A percentile compares a stretch with the other conserved stretches of the same genome.
phyloP scores from a whole-genome alignment of 169 alveolate species.

The Plasmodium sp. region DNA sequence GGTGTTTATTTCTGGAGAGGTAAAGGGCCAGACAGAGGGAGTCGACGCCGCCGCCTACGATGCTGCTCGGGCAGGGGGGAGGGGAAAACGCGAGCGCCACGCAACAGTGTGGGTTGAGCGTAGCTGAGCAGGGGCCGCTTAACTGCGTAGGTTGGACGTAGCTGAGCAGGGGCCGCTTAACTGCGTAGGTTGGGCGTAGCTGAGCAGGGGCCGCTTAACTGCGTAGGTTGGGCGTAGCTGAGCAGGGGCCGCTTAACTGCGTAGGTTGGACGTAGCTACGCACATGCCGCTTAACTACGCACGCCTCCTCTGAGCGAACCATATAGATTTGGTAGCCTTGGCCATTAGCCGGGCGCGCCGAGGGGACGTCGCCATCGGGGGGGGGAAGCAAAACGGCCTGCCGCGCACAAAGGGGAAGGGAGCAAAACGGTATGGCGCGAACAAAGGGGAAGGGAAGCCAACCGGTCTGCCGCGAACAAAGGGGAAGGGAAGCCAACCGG shows the following conservation, averaged over 20 bases:
- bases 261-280: background rate
- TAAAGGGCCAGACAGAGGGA: constrained; percentile 26
- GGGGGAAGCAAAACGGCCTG: background rate
- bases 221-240: background rate
- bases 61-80: background rate
- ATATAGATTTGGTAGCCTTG: background rate
- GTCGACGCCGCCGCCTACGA: constrained; percentile 43
- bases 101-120: background rate
- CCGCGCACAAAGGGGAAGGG: no score
- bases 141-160: background rate
- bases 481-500: background rate
- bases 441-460: no score
- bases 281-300: background rate
- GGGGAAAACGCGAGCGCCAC: background rate
- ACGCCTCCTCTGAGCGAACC: background rate
- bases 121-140: background rate
- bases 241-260: background rate
- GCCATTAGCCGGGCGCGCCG: background rate
- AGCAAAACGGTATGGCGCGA: no score
- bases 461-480: no score
- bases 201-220: background rate
- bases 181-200: no score
- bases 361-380: background rate
- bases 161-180: background rate
- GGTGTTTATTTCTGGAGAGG: constrained; percentile 1